Conservation (phyloP, 2,329 filamentous ascomycete genomes). For the Sporothrix brunneoviolacea region DNA sequence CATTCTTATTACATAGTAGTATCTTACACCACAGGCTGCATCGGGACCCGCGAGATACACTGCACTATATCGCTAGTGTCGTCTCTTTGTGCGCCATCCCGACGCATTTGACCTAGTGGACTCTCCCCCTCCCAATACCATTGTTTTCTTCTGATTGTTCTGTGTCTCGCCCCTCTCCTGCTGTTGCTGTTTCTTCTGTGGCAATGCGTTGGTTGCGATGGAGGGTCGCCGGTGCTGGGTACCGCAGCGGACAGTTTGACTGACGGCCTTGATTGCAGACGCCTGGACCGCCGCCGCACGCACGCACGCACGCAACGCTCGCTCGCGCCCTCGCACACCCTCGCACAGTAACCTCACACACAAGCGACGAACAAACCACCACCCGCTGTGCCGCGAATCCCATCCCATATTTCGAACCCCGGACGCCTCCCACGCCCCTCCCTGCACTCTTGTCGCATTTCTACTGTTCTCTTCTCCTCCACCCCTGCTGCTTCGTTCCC, state of each 20-base stretch:
- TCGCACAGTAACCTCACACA: conserved; percentile 1
- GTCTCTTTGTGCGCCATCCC: background rate
- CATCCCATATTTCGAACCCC: conserved; percentile 4
- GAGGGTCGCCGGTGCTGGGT: too few species aligned
- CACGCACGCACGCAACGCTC: too few species aligned
- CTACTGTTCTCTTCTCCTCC: background rate
- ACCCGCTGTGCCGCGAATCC: background rate
- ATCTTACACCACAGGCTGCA: background rate
- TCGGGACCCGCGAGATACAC: background rate
- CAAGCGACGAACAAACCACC: background rate
- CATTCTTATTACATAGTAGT: background rate
- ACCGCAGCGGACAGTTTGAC: too few species aligned
- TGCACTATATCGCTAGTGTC: background rate
- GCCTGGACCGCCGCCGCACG: too few species aligned
- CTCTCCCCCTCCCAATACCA: background rate
- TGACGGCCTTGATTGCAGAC: too few species aligned
- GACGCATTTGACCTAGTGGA: background rate
- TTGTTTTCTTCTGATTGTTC: background rate
- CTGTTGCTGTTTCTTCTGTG: background rate
- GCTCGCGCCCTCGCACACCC: background rate
- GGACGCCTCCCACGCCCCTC: too few species aligned
- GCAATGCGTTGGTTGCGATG: too few species aligned
- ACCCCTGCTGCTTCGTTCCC: background rate
- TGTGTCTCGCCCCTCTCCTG: background rate
- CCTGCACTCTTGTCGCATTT: too few species aligned